Evolutionary conservation across 2,329 filamentous ascomycete genomes (phyloP).

Genomic region (Coniochaeta prunicola): DNA sequence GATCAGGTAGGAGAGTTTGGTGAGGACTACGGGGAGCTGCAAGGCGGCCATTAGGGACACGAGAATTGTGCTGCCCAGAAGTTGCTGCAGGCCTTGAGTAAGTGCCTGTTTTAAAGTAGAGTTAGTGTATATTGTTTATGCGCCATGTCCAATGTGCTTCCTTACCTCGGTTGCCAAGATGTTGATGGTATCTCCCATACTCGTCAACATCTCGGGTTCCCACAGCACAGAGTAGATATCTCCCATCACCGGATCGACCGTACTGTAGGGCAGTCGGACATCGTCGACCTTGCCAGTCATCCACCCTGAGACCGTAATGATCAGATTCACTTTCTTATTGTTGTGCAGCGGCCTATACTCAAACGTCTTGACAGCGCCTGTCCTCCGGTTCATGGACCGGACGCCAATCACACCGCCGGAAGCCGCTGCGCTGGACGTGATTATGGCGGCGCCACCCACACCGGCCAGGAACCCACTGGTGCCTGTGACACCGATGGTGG

Average conservation of each 20-base stretch:
- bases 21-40: slow-evolving; percentile 84
- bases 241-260: slow-evolving; percentile 94
- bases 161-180: slow-evolving; percentile 92
- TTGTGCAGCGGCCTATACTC: slow-evolving; percentile 96
- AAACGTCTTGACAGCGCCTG: slow-evolving; percentile 89
- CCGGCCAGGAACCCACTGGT: slow-evolving; percentile 86
- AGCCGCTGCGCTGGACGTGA: slow-evolving; percentile 81
- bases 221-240: slow-evolving; percentile 95
- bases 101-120: slow-evolving; percentile 61
- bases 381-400: slow-evolving; percentile 78
- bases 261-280: slow-evolving; percentile 90
- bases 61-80: slow-evolving; percentile 83
- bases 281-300: slow-evolving; percentile 98
- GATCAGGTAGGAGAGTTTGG: slow-evolving; percentile 91
- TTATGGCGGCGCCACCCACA: slow-evolving; percentile 85
- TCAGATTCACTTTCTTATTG: slow-evolving; percentile 93
- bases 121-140: not conserved
- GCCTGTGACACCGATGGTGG: slow-evolving; percentile 85
- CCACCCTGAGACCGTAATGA: slow-evolving; percentile 94
- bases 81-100: slow-evolving; percentile 92
- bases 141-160: not conserved
- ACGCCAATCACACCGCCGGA: slow-evolving; percentile 83
- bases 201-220: slow-evolving; percentile 96
- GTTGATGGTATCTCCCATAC: slow-evolving; percentile 98
- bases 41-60: slow-evolving; percentile 86